Evolutionary conservation across 768 basidiomycete genomes (phyloP).

Genomic region (Gautieria morchelliformis): DNA sequence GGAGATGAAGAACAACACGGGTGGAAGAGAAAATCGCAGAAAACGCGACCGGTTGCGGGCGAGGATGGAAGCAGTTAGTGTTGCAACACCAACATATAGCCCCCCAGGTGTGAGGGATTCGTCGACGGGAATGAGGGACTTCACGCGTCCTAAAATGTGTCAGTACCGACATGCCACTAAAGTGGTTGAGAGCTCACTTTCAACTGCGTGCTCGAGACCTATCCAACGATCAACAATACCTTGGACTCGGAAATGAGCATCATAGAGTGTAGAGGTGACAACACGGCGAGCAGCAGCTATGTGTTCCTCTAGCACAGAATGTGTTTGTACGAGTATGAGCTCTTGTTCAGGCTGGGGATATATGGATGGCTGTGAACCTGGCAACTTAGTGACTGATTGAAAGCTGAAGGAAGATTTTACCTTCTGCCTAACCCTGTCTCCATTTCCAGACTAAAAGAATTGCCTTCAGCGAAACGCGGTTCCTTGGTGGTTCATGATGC

Average conservation of each 20-base stretch:
- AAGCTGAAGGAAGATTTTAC: background rate
- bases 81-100: conserved; percentile 83
- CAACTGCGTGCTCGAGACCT: conserved; percentile 72
- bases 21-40: conserved; percentile 66
- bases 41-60: conserved; percentile 67
- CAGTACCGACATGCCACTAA: background rate
- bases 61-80: conserved; percentile 75
- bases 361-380: conserved; percentile 61
- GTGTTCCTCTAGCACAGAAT: conserved; percentile 64
- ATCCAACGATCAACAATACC: conserved; percentile 76
- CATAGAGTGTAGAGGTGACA: conserved; percentile 43
- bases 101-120: conserved; percentile 84
- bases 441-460: background rate
- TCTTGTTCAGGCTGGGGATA: conserved; percentile 58
- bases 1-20: conserved; percentile 58
- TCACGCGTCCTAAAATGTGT: conserved; percentile 54
- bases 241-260: conserved; percentile 60
- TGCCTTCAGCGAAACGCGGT: background rate
- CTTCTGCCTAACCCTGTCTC: background rate
- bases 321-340: conserved; percentile 62
- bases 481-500: background rate
- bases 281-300: conserved; percentile 63
- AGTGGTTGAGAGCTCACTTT: conserved; percentile 45
- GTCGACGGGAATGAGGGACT: conserved; percentile 67
- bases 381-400: background rate